Conservation (phyloP, 257 asterid species). For the Solanum piurae region DNA sequence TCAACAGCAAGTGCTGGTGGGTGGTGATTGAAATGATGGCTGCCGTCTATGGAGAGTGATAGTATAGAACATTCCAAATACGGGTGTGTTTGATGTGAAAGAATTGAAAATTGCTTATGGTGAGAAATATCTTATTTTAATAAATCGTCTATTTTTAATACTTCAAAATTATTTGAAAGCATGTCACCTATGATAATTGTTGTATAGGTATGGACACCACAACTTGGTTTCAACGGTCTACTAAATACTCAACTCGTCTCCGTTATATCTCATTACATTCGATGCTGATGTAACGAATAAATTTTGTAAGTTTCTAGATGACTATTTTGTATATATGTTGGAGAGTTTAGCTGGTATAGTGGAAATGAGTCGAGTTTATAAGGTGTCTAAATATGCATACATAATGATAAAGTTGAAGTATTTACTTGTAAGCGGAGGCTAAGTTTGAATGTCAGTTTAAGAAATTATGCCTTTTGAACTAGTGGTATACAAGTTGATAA, state of each 20-base stretch:
- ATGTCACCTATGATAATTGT: background rate
- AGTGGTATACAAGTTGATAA: background rate
- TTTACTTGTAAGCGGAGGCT: background rate
- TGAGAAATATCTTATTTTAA: background rate
- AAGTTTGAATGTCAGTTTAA: background rate
- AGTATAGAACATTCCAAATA: background rate
- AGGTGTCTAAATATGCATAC: background rate
- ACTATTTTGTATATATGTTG: background rate
- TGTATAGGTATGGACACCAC: background rate
- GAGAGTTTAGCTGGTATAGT: background rate
- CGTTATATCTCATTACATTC: background rate
- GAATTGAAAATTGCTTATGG: background rate
- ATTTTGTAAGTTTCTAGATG: background rate
- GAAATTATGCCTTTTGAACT: background rate
- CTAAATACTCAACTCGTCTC: background rate
- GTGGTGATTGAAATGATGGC: background rate
- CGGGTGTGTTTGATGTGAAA: background rate
- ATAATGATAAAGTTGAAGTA: too few relatives aligned
- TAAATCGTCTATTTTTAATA: background rate
- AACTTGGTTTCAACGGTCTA: background rate
- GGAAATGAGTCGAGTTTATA: background rate
- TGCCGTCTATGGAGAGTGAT: background rate
- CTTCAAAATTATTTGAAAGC: background rate
- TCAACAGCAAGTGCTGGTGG: background rate
- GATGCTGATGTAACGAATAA: background rate